A percentile compares a stretch with the other conserved stretches of the same genome.
Conservation (phyloP, 2,329 filamentous ascomycete genomes). For the Apiospora marii region DNA sequence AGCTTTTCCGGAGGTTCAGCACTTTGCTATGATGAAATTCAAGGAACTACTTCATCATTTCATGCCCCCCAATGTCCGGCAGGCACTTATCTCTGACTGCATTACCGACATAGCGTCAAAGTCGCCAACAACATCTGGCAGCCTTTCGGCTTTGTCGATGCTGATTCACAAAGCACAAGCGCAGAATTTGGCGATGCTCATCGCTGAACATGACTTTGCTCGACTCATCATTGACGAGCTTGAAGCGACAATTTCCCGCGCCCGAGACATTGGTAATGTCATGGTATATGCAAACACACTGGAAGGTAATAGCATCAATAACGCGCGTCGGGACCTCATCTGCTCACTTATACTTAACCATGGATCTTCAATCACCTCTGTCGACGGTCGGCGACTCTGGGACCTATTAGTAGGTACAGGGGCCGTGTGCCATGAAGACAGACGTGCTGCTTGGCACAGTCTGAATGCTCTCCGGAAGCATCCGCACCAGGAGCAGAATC, state of each 20-base stretch:
- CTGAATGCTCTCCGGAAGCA: conserved; percentile 59
- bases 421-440: conserved; percentile 66
- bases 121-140: conserved; percentile 73
- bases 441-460: conserved; percentile 74
- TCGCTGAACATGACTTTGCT: conserved; percentile 67
- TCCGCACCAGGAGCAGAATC: conserved; percentile 53
- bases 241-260: conserved; percentile 58
- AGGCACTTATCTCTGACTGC: conserved; percentile 71
- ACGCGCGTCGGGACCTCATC: conserved; percentile 65
- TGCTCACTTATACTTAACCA: conserved; percentile 63
- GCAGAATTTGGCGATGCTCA: conserved; percentile 64
- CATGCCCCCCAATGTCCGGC: conserved; percentile 61
- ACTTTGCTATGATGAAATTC: conserved; percentile 69
- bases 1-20: conserved; percentile 68
- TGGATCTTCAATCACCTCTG: conserved; percentile 68
- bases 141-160: conserved; percentile 69
- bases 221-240: conserved; percentile 71
- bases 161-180: conserved; percentile 55
- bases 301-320: conserved; percentile 51
- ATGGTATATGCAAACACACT: conserved; percentile 53
- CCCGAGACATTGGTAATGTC: conserved; percentile 50
- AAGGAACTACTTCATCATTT: conserved; percentile 65
- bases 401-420: conserved; percentile 72
- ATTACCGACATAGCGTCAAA: conserved; percentile 71
- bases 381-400: conserved; percentile 74